Conservation (phyloP, 805 yeast species). For the Maudiozyma bulderi region DNA sequence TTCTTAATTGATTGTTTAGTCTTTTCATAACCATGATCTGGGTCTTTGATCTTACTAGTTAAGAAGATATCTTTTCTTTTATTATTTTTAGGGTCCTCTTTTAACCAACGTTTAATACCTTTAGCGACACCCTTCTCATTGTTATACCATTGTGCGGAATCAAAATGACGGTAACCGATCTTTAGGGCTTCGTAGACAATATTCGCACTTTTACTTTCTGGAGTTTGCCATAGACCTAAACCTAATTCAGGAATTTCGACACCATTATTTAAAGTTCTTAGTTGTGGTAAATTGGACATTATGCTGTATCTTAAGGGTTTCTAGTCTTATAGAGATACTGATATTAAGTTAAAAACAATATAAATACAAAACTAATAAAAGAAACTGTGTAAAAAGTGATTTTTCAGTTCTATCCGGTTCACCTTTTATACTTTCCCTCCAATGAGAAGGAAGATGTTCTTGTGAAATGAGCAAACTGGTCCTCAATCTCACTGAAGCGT, state of each 20-base stretch:
- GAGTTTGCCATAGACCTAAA: conserved; percentile 42
- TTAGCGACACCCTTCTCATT: conserved; percentile 53
- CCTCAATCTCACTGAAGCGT: no score
- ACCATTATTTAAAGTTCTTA: conserved; percentile 43
- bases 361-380: background rate
- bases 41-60: conserved; percentile 67
- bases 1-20: conserved; percentile 49
- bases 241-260: conserved; percentile 45
- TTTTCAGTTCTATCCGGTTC: no score
- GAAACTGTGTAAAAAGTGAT: no score
- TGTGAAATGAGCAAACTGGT: no score
- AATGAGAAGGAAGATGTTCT: no score
- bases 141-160: conserved; percentile 53
- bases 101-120: conserved; percentile 46
- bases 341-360: background rate
- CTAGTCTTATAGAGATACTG: no score
- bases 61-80: conserved; percentile 41
- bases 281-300: background rate
- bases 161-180: conserved; percentile 64
- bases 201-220: conserved; percentile 30
- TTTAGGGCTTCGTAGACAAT: conserved; percentile 48
- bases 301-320: background rate
- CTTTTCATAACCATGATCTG: conserved; percentile 45
- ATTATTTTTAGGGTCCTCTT: conserved; percentile 36
- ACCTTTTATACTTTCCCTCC: no score